phyloP scores from a whole-genome alignment of 257 asterid species.

The Verbascum thapsus region DNA sequence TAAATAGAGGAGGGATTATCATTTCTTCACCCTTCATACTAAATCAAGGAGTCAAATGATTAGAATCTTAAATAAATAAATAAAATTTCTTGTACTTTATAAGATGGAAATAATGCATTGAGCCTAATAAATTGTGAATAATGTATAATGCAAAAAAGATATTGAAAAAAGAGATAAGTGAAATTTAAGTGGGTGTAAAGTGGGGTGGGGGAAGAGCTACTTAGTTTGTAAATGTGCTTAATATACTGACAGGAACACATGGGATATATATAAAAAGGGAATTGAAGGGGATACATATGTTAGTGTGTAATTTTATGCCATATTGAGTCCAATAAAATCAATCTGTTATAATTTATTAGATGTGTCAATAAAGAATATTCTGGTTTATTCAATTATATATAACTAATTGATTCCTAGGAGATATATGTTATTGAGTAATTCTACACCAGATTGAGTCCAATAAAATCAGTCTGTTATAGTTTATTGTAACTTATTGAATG shows the following conservation, averaged over 20 bases:
- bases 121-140: not conserved
- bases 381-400: no score
- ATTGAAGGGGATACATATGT: not conserved
- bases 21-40: constrained; percentile 35
- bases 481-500: no score
- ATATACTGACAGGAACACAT: constrained; percentile 16
- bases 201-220: constrained; percentile 22
- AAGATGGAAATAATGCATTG: constrained; percentile 2
- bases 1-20: constrained; percentile 49
- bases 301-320: no score
- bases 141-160: constrained; percentile 20
- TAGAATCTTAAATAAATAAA: not conserved
- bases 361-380: no score
- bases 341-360: no score
- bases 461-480: no score
- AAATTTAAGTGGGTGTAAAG: constrained; percentile 24
- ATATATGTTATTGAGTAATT: no score
- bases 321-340: no score
- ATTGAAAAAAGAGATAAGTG: constrained; percentile 15
- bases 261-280: no score
- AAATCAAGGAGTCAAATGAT: constrained; percentile 3
- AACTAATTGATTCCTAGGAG: no score
- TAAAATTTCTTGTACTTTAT: not conserved
- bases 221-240: constrained; percentile 29
- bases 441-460: no score